Evolutionary conservation across 805 yeast species (phyloP).

Genomic region (Cyberlindnera euphorbiiphila): DNA sequence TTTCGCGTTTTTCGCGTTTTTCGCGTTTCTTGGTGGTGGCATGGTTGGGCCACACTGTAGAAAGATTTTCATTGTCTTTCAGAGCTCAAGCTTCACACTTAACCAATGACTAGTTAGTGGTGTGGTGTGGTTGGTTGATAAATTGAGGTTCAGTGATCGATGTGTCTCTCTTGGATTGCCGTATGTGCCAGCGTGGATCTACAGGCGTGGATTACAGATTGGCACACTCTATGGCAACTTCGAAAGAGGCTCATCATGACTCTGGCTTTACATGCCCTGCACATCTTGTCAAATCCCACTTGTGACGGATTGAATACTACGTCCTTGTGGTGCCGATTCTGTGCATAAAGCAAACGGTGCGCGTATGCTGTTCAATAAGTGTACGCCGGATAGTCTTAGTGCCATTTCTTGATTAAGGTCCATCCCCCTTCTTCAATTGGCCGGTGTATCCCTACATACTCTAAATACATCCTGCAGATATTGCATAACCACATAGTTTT

Average conservation of each 20-base stretch:
- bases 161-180: too few relatives aligned
- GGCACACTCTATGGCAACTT: too few relatives aligned
- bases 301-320: slow-evolving; percentile 28
- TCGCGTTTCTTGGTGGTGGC: slow-evolving; percentile 1
- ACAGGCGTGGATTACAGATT: too few relatives aligned
- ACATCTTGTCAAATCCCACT: slow-evolving; percentile 43
- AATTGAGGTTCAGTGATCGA: too few relatives aligned
- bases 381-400: slow-evolving; percentile 29
- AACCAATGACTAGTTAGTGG: too few relatives aligned
- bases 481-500: background rate
- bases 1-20: slow-evolving; percentile 2
- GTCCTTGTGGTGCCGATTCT: slow-evolving; percentile 41
- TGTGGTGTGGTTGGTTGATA: too few relatives aligned
- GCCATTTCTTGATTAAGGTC: too few relatives aligned
- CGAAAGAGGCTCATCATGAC: too few relatives aligned
- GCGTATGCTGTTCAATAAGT: background rate
- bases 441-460: slow-evolving; percentile 28
- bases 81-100: too few relatives aligned
- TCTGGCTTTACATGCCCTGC: too few relatives aligned
- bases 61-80: too few relatives aligned
- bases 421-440: slow-evolving; percentile 19
- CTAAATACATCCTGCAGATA: background rate
- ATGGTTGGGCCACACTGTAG: slow-evolving; percentile 1
- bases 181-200: too few relatives aligned
- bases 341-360: slow-evolving; percentile 34